Percentiles rank a stretch among this genome's conserved stretches.
Conservation (phyloP, 345 rosid species). For the Capsella bursapastoris region DNA sequence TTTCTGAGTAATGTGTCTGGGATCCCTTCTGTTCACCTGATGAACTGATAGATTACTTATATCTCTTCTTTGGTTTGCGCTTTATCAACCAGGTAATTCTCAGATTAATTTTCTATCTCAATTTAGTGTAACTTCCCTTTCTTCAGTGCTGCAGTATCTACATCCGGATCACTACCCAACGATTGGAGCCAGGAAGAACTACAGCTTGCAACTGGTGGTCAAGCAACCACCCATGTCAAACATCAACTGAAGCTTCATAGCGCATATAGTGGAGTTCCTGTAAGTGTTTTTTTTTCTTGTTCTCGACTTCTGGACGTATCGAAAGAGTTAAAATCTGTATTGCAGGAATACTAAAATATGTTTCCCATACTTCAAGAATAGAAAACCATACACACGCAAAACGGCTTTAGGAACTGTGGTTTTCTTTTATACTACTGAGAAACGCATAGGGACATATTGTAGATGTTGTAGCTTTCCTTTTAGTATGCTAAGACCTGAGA, state of each 20-base stretch:
- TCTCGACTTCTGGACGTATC: not conserved
- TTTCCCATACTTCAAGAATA: conserved; percentile 3
- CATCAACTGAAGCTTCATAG: conserved; percentile 72
- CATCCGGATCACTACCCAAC: conserved; percentile 42
- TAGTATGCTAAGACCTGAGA: conserved; percentile 26
- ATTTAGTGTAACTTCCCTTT: conserved; percentile 20
- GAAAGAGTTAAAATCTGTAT: conserved; percentile 19
- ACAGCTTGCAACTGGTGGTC: conserved; percentile 70
- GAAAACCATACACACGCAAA: not conserved
- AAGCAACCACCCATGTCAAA: conserved; percentile 52
- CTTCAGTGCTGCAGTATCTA: conserved; percentile 45
- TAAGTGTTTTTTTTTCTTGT: conserved; percentile 41
- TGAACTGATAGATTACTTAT: conserved; percentile 10
- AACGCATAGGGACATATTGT: not conserved
- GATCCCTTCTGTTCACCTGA: not conserved
- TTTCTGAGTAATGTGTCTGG: conserved; percentile 2
- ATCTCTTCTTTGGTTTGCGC: conserved; percentile 2
- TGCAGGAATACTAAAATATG: not conserved
- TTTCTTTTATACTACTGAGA: not conserved
- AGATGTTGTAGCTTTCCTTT: conserved; percentile 23
- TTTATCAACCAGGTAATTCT: not conserved
- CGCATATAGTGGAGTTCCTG: conserved; percentile 80
- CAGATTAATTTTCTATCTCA: not conserved
- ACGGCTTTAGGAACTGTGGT: conserved; percentile 6
- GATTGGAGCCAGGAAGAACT: conserved; percentile 78